A percentile compares a stretch with the other conserved stretches of the same genome.
These are phyloP conservation scores for Dicorynia guianensis DNA, from an alignment of 306 rosid genomes.

Conservation along the genomic window DNA sequence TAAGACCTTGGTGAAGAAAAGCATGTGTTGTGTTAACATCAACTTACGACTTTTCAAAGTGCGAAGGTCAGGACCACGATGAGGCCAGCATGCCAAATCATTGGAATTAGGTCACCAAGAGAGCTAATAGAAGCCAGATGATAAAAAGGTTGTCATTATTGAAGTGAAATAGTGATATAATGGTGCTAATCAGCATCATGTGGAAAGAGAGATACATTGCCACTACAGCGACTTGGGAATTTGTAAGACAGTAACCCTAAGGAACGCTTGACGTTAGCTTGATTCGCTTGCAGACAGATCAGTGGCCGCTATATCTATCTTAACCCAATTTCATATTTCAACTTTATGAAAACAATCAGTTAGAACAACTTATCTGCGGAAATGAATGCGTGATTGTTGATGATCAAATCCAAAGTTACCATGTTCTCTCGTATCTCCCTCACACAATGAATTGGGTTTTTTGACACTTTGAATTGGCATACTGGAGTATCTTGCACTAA, in stretches of 20 bases:
- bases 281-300: conserved; percentile 5
- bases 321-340: conserved; percentile 33
- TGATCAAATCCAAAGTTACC: not conserved
- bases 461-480: too few species aligned
- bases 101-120: not conserved
- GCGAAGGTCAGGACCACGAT: conserved; percentile 33
- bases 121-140: not conserved
- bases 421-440: too few species aligned
- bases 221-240: conserved; percentile 38
- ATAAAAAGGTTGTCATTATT: not conserved
- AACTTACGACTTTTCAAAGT: conserved; percentile 13
- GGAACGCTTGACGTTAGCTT: not conserved
- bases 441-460: too few species aligned
- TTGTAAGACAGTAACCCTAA: conserved; percentile 13
- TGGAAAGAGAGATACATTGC: conserved; percentile 42
- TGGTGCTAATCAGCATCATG: conserved; percentile 32
- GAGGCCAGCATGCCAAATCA: not conserved
- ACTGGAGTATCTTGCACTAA: too few species aligned
- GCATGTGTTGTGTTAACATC: conserved; percentile 26
- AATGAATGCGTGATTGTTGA: conserved; percentile 3
- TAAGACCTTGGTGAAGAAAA: not conserved
- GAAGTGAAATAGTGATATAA: not conserved
- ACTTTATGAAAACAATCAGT: not conserved
- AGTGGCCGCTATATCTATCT: conserved; percentile 10
- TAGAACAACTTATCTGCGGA: not conserved